Evolutionary conservation across 2,329 filamentous ascomycete genomes (phyloP).

Genomic region (Ramularia collo-cygni): DNA sequence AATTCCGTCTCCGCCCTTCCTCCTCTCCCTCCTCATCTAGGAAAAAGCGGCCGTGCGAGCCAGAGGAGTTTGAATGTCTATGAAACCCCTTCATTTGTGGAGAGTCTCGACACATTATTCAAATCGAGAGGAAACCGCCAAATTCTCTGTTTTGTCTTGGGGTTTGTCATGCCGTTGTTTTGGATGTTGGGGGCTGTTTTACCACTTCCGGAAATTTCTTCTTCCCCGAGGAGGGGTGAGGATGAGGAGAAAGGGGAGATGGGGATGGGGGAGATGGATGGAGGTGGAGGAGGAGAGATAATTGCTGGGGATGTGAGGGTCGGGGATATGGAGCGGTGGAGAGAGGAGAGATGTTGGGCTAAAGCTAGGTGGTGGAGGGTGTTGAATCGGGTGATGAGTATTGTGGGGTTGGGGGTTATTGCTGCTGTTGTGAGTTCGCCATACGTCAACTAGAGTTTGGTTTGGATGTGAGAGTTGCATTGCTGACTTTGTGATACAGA

Average conservation of each 20-base stretch:
- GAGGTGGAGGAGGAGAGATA: slow-evolving; percentile 25
- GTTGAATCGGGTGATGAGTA: slow-evolving; percentile 33
- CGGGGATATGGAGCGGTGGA: slow-evolving; percentile 26
- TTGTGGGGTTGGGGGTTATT: slow-evolving; percentile 30
- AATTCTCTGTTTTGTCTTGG: slow-evolving; percentile 30
- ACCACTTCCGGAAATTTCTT: slow-evolving; percentile 28
- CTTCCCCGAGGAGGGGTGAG: slow-evolving; percentile 17
- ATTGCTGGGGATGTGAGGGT: too few relatives aligned
- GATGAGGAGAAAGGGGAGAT: slow-evolving; percentile 17
- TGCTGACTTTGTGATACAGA: slow-evolving; percentile 16
- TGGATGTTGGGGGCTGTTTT: slow-evolving; percentile 32
- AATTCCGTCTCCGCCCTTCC: slow-evolving; percentile 23
- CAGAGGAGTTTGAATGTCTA: slow-evolving; percentile 25
- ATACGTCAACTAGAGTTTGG: not conserved
- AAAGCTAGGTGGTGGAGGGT: slow-evolving; percentile 34
- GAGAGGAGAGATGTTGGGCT: slow-evolving; percentile 26
- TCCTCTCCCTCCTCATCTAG: too few relatives aligned
- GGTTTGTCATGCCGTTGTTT: slow-evolving; percentile 30
- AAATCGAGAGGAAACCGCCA: slow-evolving; percentile 29
- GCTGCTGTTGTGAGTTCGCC: slow-evolving; percentile 31
- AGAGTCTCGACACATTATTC: slow-evolving; percentile 28
- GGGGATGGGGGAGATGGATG: slow-evolving; percentile 24
- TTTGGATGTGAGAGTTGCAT: not conserved
- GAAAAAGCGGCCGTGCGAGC: slow-evolving; percentile 20
- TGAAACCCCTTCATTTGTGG: slow-evolving; percentile 30